These are phyloP conservation scores for Parafenestella ontariensis DNA, from an alignment of 2,329 filamentous ascomycete genomes.

Conservation along the genomic window DNA sequence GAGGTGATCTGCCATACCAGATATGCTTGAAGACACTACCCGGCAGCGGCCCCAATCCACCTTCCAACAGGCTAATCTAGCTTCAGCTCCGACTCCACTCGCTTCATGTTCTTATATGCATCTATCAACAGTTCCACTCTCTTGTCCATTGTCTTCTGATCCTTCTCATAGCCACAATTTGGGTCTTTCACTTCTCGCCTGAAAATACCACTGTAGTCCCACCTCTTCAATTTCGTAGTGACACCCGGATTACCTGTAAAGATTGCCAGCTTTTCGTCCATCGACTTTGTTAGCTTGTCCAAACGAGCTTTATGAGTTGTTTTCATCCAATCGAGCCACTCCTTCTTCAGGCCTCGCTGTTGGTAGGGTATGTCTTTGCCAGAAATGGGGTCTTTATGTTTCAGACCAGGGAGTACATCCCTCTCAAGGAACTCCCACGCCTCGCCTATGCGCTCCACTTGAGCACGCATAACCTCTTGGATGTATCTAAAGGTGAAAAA, in stretches of 20 bases:
- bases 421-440: background rate
- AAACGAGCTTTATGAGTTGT: constrained; percentile 3
- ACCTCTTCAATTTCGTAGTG: constrained; percentile 7
- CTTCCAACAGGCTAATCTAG: too few relatives aligned
- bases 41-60: too few relatives aligned
- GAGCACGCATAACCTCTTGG: constrained; percentile 9
- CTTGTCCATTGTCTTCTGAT: constrained; percentile 1
- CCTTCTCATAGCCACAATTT: constrained; percentile 8
- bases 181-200: background rate
- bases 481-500: constrained; percentile 1
- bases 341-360: background rate
- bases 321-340: constrained; percentile 11
- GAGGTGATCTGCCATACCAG: too few relatives aligned
- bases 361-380: constrained; percentile 1
- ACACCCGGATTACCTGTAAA: background rate
- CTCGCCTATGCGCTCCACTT: constrained; percentile 4
- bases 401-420: background rate
- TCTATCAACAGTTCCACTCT: constrained; percentile 8
- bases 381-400: background rate
- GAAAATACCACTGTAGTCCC: constrained; percentile 11
- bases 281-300: background rate
- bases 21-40: too few relatives aligned
- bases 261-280: constrained; percentile 1
- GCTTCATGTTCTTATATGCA: constrained; percentile 3
- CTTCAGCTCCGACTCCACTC: constrained; percentile 7